phyloP scores from a whole-genome alignment of 106 monocot species.

The Dendrobium catenatum region DNA sequence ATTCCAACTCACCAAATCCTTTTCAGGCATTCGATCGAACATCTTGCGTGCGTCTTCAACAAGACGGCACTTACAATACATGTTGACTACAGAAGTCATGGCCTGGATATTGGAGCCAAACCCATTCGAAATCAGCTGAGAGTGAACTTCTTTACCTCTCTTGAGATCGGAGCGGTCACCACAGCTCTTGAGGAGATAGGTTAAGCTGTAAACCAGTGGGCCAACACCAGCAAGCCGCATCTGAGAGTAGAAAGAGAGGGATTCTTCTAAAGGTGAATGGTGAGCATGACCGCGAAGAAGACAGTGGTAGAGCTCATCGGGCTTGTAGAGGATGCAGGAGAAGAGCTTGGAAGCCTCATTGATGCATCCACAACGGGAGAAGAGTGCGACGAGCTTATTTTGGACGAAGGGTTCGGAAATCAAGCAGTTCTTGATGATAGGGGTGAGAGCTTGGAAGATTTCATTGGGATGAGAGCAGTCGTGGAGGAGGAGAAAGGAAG shows the following conservation, averaged over 20 bases:
- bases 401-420: slow-evolving; percentile 28
- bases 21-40: slow-evolving; percentile 51
- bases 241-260: slow-evolving; percentile 25
- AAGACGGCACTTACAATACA: slow-evolving; percentile 65
- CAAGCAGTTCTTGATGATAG: slow-evolving; percentile 37
- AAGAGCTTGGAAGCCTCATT: slow-evolving; percentile 38
- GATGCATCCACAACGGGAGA: slow-evolving; percentile 47
- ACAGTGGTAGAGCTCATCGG: slow-evolving; percentile 44
- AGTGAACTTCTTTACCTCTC: slow-evolving; percentile 51
- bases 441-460: slow-evolving; percentile 40
- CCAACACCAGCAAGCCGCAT: slow-evolving; percentile 33
- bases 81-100: slow-evolving; percentile 55
- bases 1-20: slow-evolving; percentile 81
- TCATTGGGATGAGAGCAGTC: slow-evolving; percentile 27
- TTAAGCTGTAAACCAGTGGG: slow-evolving; percentile 41
- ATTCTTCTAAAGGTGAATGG: slow-evolving; percentile 13
- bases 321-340: slow-evolving; percentile 27
- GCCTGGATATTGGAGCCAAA: slow-evolving; percentile 35
- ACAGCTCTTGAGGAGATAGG: slow-evolving; percentile 63
- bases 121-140: slow-evolving; percentile 45
- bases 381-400: slow-evolving; percentile 49
- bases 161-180: slow-evolving; percentile 34
- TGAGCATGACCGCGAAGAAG: slow-evolving; percentile 39
- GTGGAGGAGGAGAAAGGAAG: slow-evolving; percentile 40
- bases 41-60: slow-evolving; percentile 37